phyloP scores from a whole-genome alignment of 2,329 filamentous ascomycete genomes.

The Chaetomium globosum region DNA sequence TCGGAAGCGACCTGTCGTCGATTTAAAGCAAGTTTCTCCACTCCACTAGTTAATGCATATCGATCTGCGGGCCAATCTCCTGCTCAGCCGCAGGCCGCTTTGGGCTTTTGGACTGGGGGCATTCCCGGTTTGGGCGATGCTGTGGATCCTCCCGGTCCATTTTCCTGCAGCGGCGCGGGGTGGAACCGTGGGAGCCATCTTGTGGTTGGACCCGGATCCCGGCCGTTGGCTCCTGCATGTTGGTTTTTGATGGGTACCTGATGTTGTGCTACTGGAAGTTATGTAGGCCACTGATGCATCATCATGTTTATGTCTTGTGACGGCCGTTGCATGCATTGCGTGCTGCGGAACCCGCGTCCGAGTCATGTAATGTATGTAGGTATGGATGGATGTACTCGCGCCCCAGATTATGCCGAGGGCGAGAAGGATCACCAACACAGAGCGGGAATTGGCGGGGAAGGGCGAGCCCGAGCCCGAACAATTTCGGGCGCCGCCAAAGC shows the following conservation, averaged over 20 bases:
- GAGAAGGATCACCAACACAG: not conserved
- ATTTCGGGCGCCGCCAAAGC: not conserved
- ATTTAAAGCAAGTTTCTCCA: constrained; percentile 29
- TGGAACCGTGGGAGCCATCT: too few relatives aligned
- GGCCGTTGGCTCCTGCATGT: not conserved
- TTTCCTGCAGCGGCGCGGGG: too few relatives aligned
- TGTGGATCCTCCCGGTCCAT: too few relatives aligned
- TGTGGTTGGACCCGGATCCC: too few relatives aligned
- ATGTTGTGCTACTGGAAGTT: not conserved
- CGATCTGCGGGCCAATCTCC: constrained; percentile 8
- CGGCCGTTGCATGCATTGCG: not conserved
- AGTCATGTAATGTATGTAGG: not conserved
- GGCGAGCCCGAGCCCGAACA: not conserved
- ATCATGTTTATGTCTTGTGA: not conserved
- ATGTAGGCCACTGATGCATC: not conserved
- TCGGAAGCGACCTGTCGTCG: constrained; percentile 28
- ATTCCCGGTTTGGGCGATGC: too few relatives aligned
- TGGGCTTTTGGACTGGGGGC: not conserved
- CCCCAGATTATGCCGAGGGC: too few relatives aligned
- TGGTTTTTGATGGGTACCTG: not conserved
- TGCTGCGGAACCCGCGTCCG: not conserved
- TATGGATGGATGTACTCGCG: too few relatives aligned
- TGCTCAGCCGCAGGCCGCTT: constrained; percentile 9
- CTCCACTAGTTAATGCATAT: constrained; percentile 20
- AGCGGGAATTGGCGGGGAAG: not conserved